Evolutionary conservation across 1,284 basidiomycete genomes (phyloP).

Genomic region (Pterula multifida): DNA sequence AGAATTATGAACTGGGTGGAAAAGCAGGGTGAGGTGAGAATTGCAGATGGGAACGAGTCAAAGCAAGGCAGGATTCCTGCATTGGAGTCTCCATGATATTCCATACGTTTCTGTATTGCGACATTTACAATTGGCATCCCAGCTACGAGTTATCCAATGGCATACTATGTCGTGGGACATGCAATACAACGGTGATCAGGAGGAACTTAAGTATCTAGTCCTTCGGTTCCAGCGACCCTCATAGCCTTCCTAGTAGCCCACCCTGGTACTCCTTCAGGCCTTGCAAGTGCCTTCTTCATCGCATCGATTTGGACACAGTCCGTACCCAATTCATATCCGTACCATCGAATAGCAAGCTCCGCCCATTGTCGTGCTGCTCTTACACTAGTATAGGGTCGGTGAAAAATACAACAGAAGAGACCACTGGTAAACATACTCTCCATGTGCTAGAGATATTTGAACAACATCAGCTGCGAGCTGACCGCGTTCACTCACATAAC

Average conservation of each 20-base stretch:
- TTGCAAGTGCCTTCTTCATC: constrained; percentile 21
- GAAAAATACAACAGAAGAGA: not conserved
- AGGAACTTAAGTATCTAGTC: not conserved
- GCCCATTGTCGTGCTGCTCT: constrained; percentile 36
- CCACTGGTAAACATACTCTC: constrained; percentile 28
- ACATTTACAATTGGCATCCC: no score
- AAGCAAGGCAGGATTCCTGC: not conserved
- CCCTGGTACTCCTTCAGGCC: constrained; percentile 29
- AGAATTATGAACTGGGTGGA: not conserved
- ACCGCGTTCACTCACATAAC: constrained; percentile 51
- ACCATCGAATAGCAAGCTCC: constrained; percentile 36
- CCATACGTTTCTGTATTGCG: not conserved
- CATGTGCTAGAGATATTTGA: constrained; percentile 45
- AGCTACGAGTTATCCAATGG: not conserved
- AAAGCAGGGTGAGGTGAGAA: not conserved
- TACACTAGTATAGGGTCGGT: constrained; percentile 20
- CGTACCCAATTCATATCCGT: constrained; percentile 37
- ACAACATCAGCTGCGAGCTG: constrained; percentile 46
- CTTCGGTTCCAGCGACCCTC: constrained; percentile 22
- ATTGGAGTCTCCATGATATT: not conserved
- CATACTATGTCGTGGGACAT: not conserved
- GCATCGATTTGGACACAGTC: constrained; percentile 35
- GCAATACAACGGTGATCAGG: not conserved
- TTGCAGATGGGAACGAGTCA: not conserved
- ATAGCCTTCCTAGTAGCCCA: constrained; percentile 31